Base-by-base conservation (phyloP, 352 stramenopile genomes). In the Phytophthora tentaculata region DNA sequence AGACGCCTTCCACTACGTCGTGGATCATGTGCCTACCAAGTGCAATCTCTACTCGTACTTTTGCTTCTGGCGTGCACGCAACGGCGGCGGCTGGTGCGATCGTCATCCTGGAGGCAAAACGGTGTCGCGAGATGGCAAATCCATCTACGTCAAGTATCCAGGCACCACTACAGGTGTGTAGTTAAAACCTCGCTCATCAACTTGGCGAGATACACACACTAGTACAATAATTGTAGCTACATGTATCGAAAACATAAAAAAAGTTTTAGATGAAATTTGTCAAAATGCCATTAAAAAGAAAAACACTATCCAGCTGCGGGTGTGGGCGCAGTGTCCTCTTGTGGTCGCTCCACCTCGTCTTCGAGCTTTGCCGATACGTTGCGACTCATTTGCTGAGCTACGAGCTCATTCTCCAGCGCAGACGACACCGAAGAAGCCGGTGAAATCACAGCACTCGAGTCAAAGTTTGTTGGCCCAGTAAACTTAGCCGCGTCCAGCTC, bases 21-120 rank as follows among this genome's bases (percentile, higher is more conserved):
- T 94, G 24, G 76, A 83, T 19, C 84, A 96, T 69, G 83, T 96
- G 32, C 88, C 88, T 41, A 96, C 88, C 56, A 96, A 96, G 59
- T 91, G 68, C 69, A 96, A 96, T 54, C 75, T 96, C n/a, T 96
- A 95, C 73, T 96, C 88, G 66, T 85, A 84, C 73, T 48, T 84
- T 5, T 96, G 83, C 71, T 96, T 86, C 67, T 91, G 81, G 75
- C 73, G 62, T 24, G 86, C 88, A 28, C 83, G 76, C 49, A 96
- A 96, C 57, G 88, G 88, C 47, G 88, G 84, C 53, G 84, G 85
- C 19, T 93, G 79, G 67, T 91, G 83, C 61, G 86, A 91, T 49
- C 79, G 86, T 49, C 81, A 91, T 44, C 81, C 66, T 24, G 70
- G 75, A 61, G 79, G 79, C 60, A 82, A 84, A 17, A 62, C 56